phyloP scores from a whole-genome alignment of 2,329 filamentous ascomycete species.

The Hyphodiscus sp. region DNA sequence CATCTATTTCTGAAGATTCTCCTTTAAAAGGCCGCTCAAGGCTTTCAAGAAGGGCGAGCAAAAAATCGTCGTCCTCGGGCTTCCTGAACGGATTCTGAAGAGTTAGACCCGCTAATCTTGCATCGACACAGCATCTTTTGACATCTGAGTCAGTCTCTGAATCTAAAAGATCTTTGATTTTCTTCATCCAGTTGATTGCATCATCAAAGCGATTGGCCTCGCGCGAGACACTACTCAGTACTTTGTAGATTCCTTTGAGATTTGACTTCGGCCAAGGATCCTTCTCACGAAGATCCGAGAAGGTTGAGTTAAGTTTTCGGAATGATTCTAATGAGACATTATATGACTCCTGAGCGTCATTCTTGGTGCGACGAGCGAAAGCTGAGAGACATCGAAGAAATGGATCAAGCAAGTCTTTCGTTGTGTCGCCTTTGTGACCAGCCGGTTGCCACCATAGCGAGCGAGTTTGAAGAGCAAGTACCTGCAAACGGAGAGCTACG shows the following conservation, averaged over 20 bases:
- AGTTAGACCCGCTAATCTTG: conserved; percentile 48
- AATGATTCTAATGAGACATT: conserved; percentile 16
- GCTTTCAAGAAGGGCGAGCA: conserved; percentile 44
- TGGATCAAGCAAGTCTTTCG: conserved; percentile 60
- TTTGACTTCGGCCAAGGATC: conserved; percentile 10
- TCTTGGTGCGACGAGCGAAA: conserved; percentile 46
- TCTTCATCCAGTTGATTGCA: conserved; percentile 49
- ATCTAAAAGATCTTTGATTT: conserved; percentile 30
- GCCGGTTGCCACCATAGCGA: conserved; percentile 61
- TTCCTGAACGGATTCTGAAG: conserved; percentile 40
- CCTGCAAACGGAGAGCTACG: conserved; percentile 55
- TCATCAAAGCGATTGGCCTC: conserved; percentile 41
- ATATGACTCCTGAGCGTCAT: conserved; percentile 17
- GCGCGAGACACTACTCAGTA: conserved; percentile 44
- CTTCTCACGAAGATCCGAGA: conserved; percentile 17
- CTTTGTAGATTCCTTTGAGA: conserved; percentile 36
- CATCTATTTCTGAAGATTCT: conserved; percentile 52
- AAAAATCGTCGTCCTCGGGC: conserved; percentile 35
- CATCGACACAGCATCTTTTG: conserved; percentile 42
- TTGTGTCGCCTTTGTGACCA: conserved; percentile 50
- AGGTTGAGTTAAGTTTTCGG: conserved; percentile 14
- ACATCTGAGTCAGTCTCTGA: conserved; percentile 23
- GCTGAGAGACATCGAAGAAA: conserved; percentile 57
- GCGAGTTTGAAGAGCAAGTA: conserved; percentile 53
- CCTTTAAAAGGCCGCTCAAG: conserved; percentile 56